Base-by-base conservation (phyloP, 2,329 filamentous ascomycete species). In the Apiospora aurea region DNA sequence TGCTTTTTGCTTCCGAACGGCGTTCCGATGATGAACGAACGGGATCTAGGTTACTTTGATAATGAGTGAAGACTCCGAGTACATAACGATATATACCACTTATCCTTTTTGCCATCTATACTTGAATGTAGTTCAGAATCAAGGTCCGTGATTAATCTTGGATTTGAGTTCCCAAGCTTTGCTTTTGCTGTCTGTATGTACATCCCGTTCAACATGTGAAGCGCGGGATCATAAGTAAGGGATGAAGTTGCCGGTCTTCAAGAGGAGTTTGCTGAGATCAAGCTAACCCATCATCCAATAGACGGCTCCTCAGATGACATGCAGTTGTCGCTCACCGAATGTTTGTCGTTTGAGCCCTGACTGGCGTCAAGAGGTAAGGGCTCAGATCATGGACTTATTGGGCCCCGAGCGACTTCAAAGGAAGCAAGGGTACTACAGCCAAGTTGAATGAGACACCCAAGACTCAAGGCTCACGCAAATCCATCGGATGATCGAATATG, bases 1-100 rank as follows among this genome's bases (percentile, higher is more conserved):
- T 38, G 16, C 29, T 16, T 34, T 41, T 41, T 61, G 16, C 53
- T 38, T 41, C 34, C 34, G 6, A 38, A 41, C 57, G 57, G 57
- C 57, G 57, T 64, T 64, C 57, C 34, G 4, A 24, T 61, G 53
- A 61, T 61, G 53, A 26, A 38, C 13, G 4, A 26, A 38, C 13
- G 4, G 26, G 26, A 21, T 21, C 34, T 34, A 64, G 57, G n/a
- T n/a, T 29, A 64, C 53, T 38, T 38, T 16, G 38, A 21, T 64
- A 64, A 11, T 41, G 53, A 26, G 29, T 64, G 53, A 38, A 64
- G 34, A n/a, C 53, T 38, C 57, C 57, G 34, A 64, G 57, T 41
- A 64, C 57, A 64, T 64, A 64, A 29, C 34, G 34, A 38, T 38
- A 64, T 64, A 64, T 64, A 64, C 57, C 57, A 64, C 57, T 64